Evolutionary conservation across 169 alveolate genomes (phyloP).

Genomic region (Amoebophrya sp.): DNA sequence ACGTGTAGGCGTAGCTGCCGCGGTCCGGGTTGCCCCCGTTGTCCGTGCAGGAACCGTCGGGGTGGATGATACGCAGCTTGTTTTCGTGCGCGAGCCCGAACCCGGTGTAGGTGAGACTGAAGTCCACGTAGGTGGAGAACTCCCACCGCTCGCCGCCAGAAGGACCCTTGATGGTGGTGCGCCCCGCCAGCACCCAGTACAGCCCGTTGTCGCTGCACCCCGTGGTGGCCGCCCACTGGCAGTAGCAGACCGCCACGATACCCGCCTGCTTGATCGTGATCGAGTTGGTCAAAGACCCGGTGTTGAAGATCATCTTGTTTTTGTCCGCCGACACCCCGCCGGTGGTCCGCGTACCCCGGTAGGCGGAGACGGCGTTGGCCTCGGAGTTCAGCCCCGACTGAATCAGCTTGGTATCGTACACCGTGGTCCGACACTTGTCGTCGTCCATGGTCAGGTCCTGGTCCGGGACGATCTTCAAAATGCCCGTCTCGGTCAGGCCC

Average conservation of each 20-base stretch:
- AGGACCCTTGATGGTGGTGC: conserved; percentile 29
- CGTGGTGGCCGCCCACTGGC: background rate
- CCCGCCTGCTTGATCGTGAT: conserved; percentile 19
- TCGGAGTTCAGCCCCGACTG: background rate
- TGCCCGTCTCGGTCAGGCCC: conserved; percentile 7
- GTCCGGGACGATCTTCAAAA: conserved; percentile 16
- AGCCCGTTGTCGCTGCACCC: conserved; percentile 26
- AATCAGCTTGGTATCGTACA: background rate
- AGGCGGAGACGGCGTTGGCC: background rate
- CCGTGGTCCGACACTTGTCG: background rate
- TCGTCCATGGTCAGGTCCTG: background rate
- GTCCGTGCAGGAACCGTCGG: conserved; percentile 23
- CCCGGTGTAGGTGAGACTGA: conserved; percentile 17
- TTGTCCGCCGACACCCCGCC: conserved; percentile 9
- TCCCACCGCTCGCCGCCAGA: conserved; percentile 29
- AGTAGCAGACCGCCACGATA: conserved; percentile 34
- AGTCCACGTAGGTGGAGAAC: conserved; percentile 27
- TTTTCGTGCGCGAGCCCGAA: conserved; percentile 21
- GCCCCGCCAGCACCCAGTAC: background rate
- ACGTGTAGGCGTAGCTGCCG: background rate
- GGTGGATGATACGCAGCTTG: conserved; percentile 19
- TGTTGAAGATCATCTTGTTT: conserved; percentile 23
- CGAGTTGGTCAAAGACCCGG: background rate
- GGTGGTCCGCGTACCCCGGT: background rate
- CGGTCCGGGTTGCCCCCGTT: conserved; percentile 35